phyloP scores from a whole-genome alignment of 768 basidiomycete species.

The Pleurotus citrinopileatus region DNA sequence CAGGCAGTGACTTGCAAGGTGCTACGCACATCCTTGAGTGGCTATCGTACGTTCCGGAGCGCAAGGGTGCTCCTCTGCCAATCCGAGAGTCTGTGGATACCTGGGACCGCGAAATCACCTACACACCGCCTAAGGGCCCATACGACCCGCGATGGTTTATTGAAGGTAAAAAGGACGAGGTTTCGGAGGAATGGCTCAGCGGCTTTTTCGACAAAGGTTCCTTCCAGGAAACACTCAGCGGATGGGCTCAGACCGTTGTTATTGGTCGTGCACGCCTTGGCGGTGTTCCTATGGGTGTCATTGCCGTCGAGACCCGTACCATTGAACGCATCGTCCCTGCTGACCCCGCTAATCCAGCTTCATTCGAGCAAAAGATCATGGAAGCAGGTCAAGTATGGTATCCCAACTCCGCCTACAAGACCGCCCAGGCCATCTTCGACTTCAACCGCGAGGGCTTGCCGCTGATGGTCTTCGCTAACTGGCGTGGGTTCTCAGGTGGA shows the following conservation, averaged over 20 bases:
- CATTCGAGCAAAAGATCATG: conserved; percentile 97
- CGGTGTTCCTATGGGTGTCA: conserved; percentile 96
- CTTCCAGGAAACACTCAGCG: conserved; percentile 98
- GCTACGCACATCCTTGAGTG: conserved; percentile 92
- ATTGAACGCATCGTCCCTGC: conserved; percentile 96
- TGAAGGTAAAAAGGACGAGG: conserved; percentile 88
- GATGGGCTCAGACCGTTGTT: conserved; percentile 99
- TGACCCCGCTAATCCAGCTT: conserved; percentile 95
- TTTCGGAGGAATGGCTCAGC: conserved; percentile 67
- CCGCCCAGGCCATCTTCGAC: conserved; percentile 98
- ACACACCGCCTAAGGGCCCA: conserved; percentile 86
- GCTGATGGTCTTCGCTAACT: conserved; percentile 98
- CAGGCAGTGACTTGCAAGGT: conserved; percentile 93
- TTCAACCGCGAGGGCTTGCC: conserved; percentile 97
- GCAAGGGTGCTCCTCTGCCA: conserved; percentile 77
- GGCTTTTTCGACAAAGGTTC: conserved; percentile 98
- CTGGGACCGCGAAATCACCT: conserved; percentile 93
- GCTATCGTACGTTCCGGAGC: conserved; percentile 90
- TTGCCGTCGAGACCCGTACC: conserved; percentile 96
- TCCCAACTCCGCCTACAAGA: conserved; percentile 99
- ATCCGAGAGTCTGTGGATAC: conserved; percentile 67
- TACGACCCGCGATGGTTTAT: conserved; percentile 99
- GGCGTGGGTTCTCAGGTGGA: conserved; percentile 99
- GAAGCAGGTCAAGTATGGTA: conserved; percentile 99
- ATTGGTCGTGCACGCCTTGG: conserved; percentile 94